Evolutionary conservation across 2,329 filamentous ascomycete species (phyloP).

Genomic region (Cercospora zeae-maydis): DNA sequence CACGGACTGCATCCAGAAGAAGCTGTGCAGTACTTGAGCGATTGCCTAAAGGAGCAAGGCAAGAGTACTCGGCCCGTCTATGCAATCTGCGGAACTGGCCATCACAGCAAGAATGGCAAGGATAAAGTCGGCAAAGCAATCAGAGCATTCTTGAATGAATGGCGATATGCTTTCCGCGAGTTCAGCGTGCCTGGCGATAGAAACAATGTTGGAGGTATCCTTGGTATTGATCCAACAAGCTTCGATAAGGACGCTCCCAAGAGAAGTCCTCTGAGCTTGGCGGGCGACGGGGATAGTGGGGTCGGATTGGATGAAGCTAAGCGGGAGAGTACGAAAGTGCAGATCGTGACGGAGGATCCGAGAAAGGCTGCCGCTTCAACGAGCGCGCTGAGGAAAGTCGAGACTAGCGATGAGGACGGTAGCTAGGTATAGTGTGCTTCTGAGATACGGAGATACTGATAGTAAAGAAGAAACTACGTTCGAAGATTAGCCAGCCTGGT

Average conservation of each 20-base stretch:
- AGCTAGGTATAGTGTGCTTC: constrained; percentile 9
- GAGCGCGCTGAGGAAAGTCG: constrained; percentile 17
- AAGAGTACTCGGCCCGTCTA: constrained; percentile 73
- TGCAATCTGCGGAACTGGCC: constrained; percentile 92
- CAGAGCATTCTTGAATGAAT: constrained; percentile 86
- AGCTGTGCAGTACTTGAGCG: constrained; percentile 88
- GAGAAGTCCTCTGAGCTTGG: constrained; percentile 30
- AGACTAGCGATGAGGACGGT: constrained; percentile 18
- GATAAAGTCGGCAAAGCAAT: constrained; percentile 97
- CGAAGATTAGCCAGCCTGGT: background rate
- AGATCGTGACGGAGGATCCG: constrained; percentile 37
- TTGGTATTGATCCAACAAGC: constrained; percentile 61
- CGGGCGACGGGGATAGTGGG: constrained; percentile 41
- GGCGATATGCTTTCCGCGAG: constrained; percentile 92
- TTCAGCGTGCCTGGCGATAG: constrained; percentile 95
- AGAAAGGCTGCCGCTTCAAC: constrained; percentile 22
- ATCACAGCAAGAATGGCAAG: constrained; percentile 98
- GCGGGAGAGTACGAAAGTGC: constrained; percentile 36
- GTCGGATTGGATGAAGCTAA: constrained; percentile 36
- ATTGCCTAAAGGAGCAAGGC: constrained; percentile 78
- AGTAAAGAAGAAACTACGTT: background rate
- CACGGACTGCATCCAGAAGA: constrained; percentile 99
- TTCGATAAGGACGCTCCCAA: constrained; percentile 48
- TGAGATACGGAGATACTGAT: background rate
- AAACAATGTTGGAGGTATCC: constrained; percentile 68